A percentile compares a stretch with the other conserved stretches of the same genome.
Evolutionary conservation across 345 rosid species (phyloP).

Genomic region (Zanthoxylum bungeanum): DNA sequence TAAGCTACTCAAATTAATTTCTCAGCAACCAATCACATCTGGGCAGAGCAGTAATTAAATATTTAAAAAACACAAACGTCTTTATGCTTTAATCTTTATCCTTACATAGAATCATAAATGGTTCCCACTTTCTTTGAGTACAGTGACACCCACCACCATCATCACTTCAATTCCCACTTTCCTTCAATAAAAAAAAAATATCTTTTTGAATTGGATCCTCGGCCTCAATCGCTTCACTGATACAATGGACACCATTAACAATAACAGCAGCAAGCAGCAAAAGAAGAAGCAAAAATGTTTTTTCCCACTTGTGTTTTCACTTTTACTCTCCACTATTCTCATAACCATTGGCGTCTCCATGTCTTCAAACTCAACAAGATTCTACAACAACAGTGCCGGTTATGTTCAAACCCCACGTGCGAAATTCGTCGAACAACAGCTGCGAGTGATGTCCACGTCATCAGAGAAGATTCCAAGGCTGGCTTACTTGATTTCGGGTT

Average conservation of each 20-base stretch:
- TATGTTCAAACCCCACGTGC: conserved; percentile 20
- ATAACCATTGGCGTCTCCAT: conserved; percentile 27
- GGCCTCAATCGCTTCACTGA: conserved; percentile 8
- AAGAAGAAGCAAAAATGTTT: conserved; percentile 54
- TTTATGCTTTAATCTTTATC: not conserved
- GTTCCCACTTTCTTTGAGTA: not conserved
- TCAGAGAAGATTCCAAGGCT: conserved; percentile 43
- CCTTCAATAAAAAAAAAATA: not conserved
- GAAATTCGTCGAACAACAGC: conserved; percentile 47
- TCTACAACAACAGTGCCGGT: conserved; percentile 21
- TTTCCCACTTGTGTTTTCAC: conserved; percentile 32
- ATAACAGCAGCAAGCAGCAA: conserved; percentile 9
- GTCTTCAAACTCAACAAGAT: conserved; percentile 26
- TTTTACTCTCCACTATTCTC: conserved; percentile 43
- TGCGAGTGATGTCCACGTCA: conserved; percentile 26
- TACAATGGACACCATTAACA: conserved; percentile 8
- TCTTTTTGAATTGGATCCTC: not conserved
- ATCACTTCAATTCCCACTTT: not conserved
- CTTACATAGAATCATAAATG: not conserved
- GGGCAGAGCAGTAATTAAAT: not conserved
- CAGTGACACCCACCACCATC: not conserved
- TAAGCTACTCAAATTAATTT: not conserved
- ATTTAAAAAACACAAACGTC: not conserved
- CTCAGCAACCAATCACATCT: not conserved
- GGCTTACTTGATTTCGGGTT: conserved; percentile 80